Conservation (phyloP, 1,284 basidiomycete species). For the Malassezia nana region DNA sequence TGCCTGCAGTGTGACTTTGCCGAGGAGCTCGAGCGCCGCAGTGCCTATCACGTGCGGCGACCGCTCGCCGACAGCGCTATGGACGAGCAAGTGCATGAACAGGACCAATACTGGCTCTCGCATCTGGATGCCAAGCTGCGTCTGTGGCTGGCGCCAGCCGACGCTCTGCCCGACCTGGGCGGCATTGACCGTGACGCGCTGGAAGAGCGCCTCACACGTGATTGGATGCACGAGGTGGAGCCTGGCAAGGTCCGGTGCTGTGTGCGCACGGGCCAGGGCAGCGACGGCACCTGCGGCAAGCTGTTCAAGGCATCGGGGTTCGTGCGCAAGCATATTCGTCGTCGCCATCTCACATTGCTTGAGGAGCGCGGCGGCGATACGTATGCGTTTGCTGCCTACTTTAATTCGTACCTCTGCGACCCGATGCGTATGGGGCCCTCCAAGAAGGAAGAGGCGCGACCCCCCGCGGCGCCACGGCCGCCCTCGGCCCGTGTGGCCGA, state of each 20-base stretch:
- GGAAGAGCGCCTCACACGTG: not conserved
- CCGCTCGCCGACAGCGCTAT: constrained; percentile 18
- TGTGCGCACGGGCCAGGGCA: constrained; percentile 19
- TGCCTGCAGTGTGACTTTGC: constrained; percentile 36
- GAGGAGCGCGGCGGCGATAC: constrained; percentile 7
- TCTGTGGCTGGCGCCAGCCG: constrained; percentile 23
- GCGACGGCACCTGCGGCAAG: constrained; percentile 30
- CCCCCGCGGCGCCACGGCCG: not conserved
- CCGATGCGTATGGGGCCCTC: constrained; percentile 11
- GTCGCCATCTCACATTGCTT: constrained; percentile 34
- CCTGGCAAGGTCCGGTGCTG: constrained; percentile 38
- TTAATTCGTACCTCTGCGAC: constrained; percentile 33
- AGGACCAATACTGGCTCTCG: constrained; percentile 32
- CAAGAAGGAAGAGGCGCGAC: not conserved
- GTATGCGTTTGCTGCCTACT: constrained; percentile 13
- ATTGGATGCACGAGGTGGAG: constrained; percentile 5
- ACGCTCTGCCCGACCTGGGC: constrained; percentile 25
- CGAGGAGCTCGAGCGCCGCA: constrained; percentile 37
- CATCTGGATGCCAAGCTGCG: constrained; percentile 31
- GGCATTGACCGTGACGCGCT: constrained; percentile 22
- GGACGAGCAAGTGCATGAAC: constrained; percentile 11
- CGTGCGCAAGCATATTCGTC: constrained; percentile 41
- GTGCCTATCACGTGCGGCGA: constrained; percentile 27
- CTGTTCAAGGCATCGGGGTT: constrained; percentile 37
- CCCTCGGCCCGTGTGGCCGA: not conserved